Base-by-base conservation (phyloP, 495 filamentous ascomycete genomes). In the Neurospora pannonica region DNA sequence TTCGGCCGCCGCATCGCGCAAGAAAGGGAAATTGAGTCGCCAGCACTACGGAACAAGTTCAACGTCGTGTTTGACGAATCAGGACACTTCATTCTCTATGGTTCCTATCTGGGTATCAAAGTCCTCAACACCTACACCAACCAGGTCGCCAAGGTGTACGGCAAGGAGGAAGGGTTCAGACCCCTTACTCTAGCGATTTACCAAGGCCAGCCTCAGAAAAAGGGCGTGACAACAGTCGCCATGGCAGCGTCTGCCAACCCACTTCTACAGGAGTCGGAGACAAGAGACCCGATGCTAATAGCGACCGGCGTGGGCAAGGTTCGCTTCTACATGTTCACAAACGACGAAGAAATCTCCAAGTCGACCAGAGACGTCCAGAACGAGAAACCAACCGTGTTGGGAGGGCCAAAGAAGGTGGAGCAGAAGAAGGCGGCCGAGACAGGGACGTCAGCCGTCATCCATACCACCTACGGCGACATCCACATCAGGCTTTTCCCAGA, bases 261-360 rank as follows among this genome's bases (percentile, higher is more conserved):
- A 1, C 89, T 99, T 13, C 88, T 99, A 19, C 92, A 94, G 78
- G 96, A 98, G 84, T 93, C 96, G 21, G 94, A 98, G 83, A 89
- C 90, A 42, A 89, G 96, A 75, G 96, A 99, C 81, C 94, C 96
- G 0, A 94, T 98, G 81, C 87, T 99, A 24, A 84, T 97, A 54
- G 86, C 88, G 42, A 98, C 95, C 0, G 95, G 92, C 1, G 90
- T 91, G 34, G 92, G 90, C 75, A 99, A 98, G 82, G 89, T 93
- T 39, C 92, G 96, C 71, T 99, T 99, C 86, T 99, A 98, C 87
- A 93, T 98, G 88, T 99, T 97, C 83, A 97, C 93, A 72, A 97
- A 97, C 82, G 93, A 97, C 24, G 88, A 90, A 21, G 89, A 94
- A 5, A 88, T 97, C 74, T 91, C 90, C 74, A 97, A 96, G 81